Evolutionary conservation across 371 early-diverging fungal species (phyloP).

Genomic region (Mucor circinelloides): DNA sequence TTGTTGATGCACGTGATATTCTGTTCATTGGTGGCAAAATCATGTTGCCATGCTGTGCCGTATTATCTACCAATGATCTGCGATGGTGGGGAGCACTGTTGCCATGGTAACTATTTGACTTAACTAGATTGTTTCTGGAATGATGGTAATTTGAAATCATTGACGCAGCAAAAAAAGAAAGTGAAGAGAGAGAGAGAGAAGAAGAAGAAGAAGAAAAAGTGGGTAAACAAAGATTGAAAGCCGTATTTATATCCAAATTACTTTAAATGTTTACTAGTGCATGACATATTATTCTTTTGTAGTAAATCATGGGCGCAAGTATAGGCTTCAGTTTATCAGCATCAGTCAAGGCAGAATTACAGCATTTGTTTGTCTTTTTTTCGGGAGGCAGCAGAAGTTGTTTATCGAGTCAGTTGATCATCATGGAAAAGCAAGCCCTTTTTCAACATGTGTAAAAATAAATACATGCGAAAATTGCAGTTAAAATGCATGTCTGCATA

Average conservation of each 20-base stretch:
- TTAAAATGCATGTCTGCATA: not conserved
- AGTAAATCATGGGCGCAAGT: not conserved
- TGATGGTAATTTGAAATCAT: not conserved
- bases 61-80: not conserved
- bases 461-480: constrained; percentile 1
- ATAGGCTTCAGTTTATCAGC: no score
- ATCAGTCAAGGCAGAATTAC: not conserved
- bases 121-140: not conserved
- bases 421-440: not conserved
- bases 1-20: constrained; percentile 10
- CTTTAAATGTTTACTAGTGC: constrained; percentile 1
- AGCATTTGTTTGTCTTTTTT: not conserved
- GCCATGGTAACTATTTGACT: constrained; percentile 1
- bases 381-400: not conserved
- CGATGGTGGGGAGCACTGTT: not conserved
- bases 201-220: not conserved
- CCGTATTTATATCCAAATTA: not conserved
- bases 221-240: not conserved
- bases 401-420: constrained; percentile 1
- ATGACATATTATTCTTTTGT: not conserved
- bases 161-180: not conserved
- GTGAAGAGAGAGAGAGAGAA: not conserved
- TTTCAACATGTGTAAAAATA: not conserved
- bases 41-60: not conserved
- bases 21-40: not conserved